Percentiles rank a stretch among this genome's conserved stretches.
Conservation (phyloP, 768 basidiomycete species). For the Suillus weaverae region DNA sequence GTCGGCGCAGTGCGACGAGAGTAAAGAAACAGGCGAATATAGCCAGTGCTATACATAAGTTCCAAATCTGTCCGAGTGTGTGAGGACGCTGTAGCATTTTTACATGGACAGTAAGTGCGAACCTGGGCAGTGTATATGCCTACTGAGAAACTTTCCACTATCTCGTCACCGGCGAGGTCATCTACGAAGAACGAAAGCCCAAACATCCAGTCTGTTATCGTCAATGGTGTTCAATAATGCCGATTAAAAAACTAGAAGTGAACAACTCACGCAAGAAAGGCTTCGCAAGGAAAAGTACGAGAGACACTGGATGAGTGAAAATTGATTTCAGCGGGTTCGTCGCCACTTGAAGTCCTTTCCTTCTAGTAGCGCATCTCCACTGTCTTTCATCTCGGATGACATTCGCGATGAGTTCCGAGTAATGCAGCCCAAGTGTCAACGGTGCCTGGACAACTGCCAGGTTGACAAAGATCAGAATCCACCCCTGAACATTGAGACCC, state of each 20-base stretch:
- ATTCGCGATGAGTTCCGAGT: constrained; percentile 29
- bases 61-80: constrained; percentile 22
- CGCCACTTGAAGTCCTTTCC: constrained; percentile 15
- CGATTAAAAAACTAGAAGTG: neutral
- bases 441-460: constrained; percentile 28
- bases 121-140: constrained; percentile 31
- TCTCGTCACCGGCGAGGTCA: neutral
- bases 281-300: constrained; percentile 20
- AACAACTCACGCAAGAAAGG: constrained; percentile 28
- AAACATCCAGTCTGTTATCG: constrained; percentile 32
- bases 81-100: neutral
- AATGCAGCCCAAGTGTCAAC: constrained; percentile 29
- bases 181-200: constrained; percentile 21
- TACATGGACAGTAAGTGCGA: neutral
- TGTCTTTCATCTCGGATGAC: constrained; percentile 27
- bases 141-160: rapidly evolving
- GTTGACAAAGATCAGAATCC: constrained; percentile 25
- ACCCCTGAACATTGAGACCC: constrained; percentile 21
- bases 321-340: constrained; percentile 22
- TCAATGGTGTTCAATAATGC: neutral
- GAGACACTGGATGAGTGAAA: constrained; percentile 19
- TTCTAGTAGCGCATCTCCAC: constrained; percentile 25
- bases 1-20: constrained; percentile 14
- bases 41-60: constrained; percentile 22
- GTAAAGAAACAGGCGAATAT: constrained; percentile 22